These are phyloP conservation scores for Hirsutella minnesotensis DNA, from an alignment of 2,329 filamentous ascomycete genomes.

Conservation along the genomic window DNA sequence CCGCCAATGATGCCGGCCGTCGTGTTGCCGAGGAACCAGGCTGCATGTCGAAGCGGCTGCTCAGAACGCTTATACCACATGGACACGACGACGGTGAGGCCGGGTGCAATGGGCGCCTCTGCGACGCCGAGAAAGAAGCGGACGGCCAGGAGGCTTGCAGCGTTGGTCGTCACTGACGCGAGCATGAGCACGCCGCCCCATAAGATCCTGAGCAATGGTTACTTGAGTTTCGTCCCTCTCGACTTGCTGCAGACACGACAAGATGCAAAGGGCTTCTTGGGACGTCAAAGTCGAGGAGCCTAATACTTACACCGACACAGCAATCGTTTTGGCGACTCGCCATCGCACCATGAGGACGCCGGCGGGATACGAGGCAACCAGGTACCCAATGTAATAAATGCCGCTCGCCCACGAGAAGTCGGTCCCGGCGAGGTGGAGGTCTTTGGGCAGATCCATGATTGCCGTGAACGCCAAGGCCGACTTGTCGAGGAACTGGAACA, in stretches of 20 bases:
- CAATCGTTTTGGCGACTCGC: constrained; percentile 15
- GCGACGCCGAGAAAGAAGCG: constrained; percentile 20
- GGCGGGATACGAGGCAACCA: constrained; percentile 18
- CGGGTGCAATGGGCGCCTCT: constrained; percentile 19
- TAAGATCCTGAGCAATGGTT: constrained; percentile 5
- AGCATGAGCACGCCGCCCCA: constrained; percentile 30
- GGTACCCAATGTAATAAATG: constrained; percentile 41
- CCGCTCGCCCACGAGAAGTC: constrained; percentile 39
- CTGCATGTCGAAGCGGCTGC: constrained; percentile 16
- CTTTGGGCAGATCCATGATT: constrained; percentile 34
- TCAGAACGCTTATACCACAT: constrained; percentile 23
- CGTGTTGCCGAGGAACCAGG: constrained; percentile 22
- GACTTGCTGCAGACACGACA: background rate
- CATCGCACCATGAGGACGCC: constrained; percentile 14
- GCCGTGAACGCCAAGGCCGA: constrained; percentile 39
- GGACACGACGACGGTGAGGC: constrained; percentile 15
- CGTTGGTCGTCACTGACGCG: constrained; percentile 24
- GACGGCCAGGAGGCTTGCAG: constrained; percentile 14
- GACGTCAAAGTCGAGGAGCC: background rate
- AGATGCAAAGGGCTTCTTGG: background rate
- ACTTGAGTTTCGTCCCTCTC: background rate
- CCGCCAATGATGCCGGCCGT: constrained; percentile 16
- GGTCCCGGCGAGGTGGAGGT: constrained; percentile 31
- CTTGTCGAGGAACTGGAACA: constrained; percentile 52
- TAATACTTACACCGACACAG: constrained; percentile 8